phyloP scores from a whole-genome alignment of 2,329 filamentous ascomycete species.

The Helotiales sp. region DNA sequence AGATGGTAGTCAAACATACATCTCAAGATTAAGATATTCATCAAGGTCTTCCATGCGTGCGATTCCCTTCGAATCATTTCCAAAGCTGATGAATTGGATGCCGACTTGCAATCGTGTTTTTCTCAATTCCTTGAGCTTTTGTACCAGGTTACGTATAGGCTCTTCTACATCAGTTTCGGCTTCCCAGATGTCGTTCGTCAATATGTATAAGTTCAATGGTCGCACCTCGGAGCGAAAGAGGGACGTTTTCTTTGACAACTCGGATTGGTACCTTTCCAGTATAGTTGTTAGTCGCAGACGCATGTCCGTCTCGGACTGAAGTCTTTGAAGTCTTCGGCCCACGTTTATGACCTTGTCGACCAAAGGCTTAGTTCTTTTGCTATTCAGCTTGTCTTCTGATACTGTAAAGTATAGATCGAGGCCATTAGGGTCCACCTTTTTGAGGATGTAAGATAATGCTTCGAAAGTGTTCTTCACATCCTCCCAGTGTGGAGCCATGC shows the following conservation, averaged over 20 bases:
- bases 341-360: conserved; percentile 20
- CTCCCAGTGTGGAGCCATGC: conserved; percentile 14
- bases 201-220: conserved; percentile 19
- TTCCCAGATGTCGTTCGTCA: conserved; percentile 22
- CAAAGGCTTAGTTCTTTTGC: neutral
- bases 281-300: neutral
- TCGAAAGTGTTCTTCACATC: conserved; percentile 6
- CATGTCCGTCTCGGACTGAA: neutral
- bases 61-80: conserved; percentile 3
- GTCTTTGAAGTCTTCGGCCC: conserved; percentile 6
- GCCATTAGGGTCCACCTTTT: conserved; percentile 9
- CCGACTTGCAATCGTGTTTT: conserved; percentile 14
- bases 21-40: neutral
- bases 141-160: conserved; percentile 10
- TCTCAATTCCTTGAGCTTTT: neutral
- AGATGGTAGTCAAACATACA: neutral
- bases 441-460: conserved; percentile 15
- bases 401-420: conserved; percentile 17
- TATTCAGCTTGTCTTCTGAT: neutral
- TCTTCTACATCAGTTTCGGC: neutral
- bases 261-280: neutral
- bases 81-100: conserved; percentile 26
- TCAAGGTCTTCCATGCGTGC: conserved; percentile 10
- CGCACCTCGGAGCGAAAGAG: neutral
- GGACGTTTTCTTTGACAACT: neutral